A percentile compares a stretch with the other conserved stretches of the same genome.
phyloP scores from a whole-genome alignment of 441 rosid genomes.

The Erodium trifolium region DNA sequence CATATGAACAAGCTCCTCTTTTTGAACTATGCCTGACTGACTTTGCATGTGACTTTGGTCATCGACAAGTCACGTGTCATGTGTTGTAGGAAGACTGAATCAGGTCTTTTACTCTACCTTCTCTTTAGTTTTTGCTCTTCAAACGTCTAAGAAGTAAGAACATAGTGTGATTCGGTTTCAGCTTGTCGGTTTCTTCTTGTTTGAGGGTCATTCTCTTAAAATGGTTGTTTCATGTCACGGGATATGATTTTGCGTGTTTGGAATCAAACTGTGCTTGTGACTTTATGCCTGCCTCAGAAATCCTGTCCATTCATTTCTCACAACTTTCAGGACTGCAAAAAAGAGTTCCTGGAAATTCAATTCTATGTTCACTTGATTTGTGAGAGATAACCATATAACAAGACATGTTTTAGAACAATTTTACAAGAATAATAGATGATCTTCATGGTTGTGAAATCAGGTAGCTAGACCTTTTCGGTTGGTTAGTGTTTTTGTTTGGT shows the following conservation, averaged over 20 bases:
- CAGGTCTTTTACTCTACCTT: neutral
- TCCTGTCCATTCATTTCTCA: too few species aligned
- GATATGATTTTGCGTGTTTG: neutral
- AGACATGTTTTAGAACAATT: too few species aligned
- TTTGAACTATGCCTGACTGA: neutral
- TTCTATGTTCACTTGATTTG: too few species aligned
- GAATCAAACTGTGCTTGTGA: neutral
- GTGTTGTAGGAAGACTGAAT: neutral
- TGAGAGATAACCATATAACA: too few species aligned
- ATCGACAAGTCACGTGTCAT: neutral
- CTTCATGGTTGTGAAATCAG: too few species aligned
- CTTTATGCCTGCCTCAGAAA: too few species aligned
- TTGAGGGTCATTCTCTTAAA: neutral
- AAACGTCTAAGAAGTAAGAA: too few species aligned
- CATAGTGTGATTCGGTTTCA: neutral
- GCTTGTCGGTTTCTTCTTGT: neutral
- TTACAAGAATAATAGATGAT: too few species aligned
- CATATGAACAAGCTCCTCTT: neutral
- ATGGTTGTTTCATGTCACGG: neutral
- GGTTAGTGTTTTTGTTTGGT: too few species aligned
- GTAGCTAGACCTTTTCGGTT: too few species aligned
- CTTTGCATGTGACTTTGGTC: slow-evolving; percentile 3
- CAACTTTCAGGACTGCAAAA: neutral
- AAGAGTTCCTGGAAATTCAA: neutral
- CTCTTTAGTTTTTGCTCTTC: neutral